Percentiles rank a stretch among this genome's conserved stretches.
phyloP scores from a whole-genome alignment of 176 grass and related monocot species.

The Triticum urartu region DNA sequence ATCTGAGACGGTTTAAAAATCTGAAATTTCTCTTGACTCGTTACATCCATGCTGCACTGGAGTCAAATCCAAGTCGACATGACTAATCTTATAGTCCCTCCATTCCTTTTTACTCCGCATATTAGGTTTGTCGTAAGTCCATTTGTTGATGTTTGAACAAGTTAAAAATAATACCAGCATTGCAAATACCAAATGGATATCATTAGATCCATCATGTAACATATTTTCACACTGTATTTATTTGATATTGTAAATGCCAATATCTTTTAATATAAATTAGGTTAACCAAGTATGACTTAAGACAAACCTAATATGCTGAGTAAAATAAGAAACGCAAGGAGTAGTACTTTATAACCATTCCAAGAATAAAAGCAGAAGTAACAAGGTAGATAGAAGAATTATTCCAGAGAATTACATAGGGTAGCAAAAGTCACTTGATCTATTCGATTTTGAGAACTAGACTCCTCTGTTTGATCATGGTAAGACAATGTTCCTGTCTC shows the following conservation, averaged over 20 bases:
- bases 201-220: too few species aligned
- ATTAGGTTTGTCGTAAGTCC: not conserved
- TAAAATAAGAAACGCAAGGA: not conserved
- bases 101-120: not conserved
- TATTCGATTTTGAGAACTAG: not conserved
- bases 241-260: not conserved
- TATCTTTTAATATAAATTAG: not conserved
- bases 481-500: not conserved
- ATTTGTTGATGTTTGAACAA: not conserved
- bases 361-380: not conserved
- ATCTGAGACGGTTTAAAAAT: too few species aligned
- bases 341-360: not conserved
- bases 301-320: not conserved
- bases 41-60: too few species aligned
- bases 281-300: not conserved
- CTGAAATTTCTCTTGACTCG: too few species aligned
- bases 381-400: not conserved
- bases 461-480: not conserved
- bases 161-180: not conserved
- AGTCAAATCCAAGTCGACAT: too few species aligned
- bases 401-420: not conserved
- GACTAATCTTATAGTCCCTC: too few species aligned
- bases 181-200: not conserved
- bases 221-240: too few species aligned
- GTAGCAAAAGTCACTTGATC: not conserved